Percentiles rank a stretch among this genome's conserved stretches.
phyloP scores from a whole-genome alignment of 1,284 basidiomycete species.

The Heterobasidion parviporum region DNA sequence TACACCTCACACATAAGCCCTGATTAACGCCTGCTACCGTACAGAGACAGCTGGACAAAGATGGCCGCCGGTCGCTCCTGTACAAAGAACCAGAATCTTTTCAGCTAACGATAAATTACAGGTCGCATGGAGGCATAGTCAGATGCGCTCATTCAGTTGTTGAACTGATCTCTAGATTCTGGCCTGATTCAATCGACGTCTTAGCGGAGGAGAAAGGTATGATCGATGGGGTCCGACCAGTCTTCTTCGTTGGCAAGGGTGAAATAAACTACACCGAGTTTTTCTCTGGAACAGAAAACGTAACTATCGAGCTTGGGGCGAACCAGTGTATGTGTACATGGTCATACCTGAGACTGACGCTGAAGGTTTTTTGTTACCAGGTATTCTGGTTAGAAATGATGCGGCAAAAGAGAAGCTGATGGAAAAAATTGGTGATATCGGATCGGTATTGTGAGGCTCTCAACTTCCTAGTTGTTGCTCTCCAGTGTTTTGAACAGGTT shows the following conservation, averaged over 20 bases:
- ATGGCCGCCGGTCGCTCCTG: too few relatives aligned
- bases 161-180: constrained; percentile 50
- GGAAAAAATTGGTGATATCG: constrained; percentile 48
- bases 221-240: constrained; percentile 48
- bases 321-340: too few relatives aligned
- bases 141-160: constrained; percentile 58
- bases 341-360: too few relatives aligned
- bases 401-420: constrained; percentile 38
- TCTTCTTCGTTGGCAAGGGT: constrained; percentile 51
- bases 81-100: constrained; percentile 36
- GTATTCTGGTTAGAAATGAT: constrained; percentile 60
- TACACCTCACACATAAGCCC: too few relatives aligned
- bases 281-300: too few relatives aligned
- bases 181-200: constrained; percentile 58
- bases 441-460: constrained; percentile 48
- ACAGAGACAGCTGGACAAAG: too few relatives aligned
- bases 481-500: background rate
- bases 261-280: background rate
- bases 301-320: too few relatives aligned
- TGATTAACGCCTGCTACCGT: too few relatives aligned
- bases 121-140: constrained; percentile 61
- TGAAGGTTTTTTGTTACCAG: too few relatives aligned
- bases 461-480: background rate
- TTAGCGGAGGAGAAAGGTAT: constrained; percentile 51
- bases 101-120: constrained; percentile 57